Conservation (phyloP, 129 eudicot species). For the Saussurea involucrata region DNA sequence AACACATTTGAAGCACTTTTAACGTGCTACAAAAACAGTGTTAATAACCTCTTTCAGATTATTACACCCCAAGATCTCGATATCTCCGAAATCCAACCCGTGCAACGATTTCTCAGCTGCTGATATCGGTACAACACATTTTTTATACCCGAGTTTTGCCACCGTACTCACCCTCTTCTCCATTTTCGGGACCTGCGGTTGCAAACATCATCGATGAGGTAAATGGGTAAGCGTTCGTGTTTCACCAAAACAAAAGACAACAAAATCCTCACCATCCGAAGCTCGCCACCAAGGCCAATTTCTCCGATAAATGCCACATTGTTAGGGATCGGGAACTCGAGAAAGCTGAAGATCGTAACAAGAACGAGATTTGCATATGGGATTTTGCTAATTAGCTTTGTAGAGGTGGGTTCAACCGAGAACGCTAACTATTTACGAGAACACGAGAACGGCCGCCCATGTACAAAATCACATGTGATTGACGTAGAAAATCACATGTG, state of each 20-base stretch:
- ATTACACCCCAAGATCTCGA: constrained; percentile 63
- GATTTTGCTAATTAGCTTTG: not conserved
- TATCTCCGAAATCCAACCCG: constrained; percentile 33
- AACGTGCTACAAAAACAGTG: constrained; percentile 44
- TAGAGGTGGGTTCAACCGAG: no score
- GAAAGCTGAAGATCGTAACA: constrained; percentile 54
- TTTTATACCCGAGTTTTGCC: constrained; percentile 75
- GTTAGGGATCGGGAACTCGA: constrained; percentile 77
- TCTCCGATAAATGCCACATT: constrained; percentile 91
- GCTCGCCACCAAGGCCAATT: constrained; percentile 91
- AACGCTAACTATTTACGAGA: no score
- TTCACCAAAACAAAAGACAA: not conserved
- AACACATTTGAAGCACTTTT: constrained; percentile 15
- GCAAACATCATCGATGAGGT: not conserved
- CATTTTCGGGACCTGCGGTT: constrained; percentile 66
- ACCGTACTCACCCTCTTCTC: constrained; percentile 78
- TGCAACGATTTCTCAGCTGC: constrained; percentile 43
- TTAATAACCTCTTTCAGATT: constrained; percentile 82
- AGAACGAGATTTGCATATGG: not conserved
- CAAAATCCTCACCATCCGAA: constrained; percentile 55
- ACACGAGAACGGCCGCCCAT: no score
- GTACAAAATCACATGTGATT: no score
- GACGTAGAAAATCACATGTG: no score
- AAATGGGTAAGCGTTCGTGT: not conserved
- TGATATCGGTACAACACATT: constrained; percentile 66